Base-by-base conservation (phyloP, 495 filamentous ascomycete genomes). In the Pseudomonodictys pantanalensis region DNA sequence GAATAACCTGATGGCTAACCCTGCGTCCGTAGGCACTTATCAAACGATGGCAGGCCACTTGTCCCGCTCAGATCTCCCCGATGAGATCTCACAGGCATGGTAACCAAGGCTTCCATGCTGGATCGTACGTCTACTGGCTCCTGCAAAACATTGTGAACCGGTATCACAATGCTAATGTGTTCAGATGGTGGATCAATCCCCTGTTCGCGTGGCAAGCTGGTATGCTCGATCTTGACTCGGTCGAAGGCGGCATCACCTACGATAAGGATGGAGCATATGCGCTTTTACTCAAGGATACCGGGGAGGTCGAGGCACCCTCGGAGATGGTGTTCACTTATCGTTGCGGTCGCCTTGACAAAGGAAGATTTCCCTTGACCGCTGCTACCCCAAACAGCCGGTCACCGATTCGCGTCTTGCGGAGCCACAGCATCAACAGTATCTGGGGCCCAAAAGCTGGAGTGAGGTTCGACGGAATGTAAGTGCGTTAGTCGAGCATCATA, bases 381-480 rank as follows among this genome's bases (percentile, higher is more conserved):
- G 71, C 64, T 1, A 65, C 65, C 25, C 28, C 23, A 5, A 61
- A 64, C 15, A 67, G 66, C 25, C 54, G 69, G 18, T 22, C 63
- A 11, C 68, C 68, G 9, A 56, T 76, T 18, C 62, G 73, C 15
- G 56, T 74, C 7, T 57, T 76, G 23, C 58, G 72, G 12, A 66
- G 50, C 20, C 71, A 76, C 48, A 62, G 59, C 7, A 58, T 76
- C 15, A 59, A 46, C 20, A 69, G 63, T 32, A 53, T 70, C 25
- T 71, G 65, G 65, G 62, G 64, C 7, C 73, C 72, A 1, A 69
- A 66, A 45, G 72, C 70, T 29, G 73, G 73, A 1, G 45, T 76
- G 17, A 43, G 73, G 45, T 76, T 73, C 54, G 73, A 74, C 29
- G 73, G 73, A 25, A 56, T 74, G 73, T 76, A 38, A 65, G 70